Evolutionary conservation across 805 yeast species (phyloP).

Genomic region (Metschnikowia chrysomelidarum): DNA sequence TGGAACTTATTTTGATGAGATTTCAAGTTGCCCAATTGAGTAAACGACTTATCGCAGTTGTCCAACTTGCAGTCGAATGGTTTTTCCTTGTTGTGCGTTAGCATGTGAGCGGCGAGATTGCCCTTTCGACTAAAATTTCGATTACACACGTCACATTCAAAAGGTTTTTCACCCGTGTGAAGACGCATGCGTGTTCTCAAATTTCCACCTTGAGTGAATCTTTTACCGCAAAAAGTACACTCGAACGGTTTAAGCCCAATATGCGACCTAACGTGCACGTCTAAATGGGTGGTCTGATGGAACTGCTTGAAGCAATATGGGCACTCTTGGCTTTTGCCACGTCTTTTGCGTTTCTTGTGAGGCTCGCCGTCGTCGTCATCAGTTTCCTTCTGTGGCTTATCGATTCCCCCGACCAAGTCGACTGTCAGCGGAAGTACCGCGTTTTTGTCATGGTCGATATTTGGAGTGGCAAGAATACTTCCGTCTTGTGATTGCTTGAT

Average conservation of each 20-base stretch:
- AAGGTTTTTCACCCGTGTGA: slow-evolving; percentile 93
- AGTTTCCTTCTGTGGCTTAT: slow-evolving; percentile 44
- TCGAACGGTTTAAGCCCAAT: slow-evolving; percentile 83
- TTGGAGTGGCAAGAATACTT: slow-evolving; percentile 49
- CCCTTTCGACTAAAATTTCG: slow-evolving; percentile 87
- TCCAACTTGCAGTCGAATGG: slow-evolving; percentile 82
- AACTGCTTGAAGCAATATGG: slow-evolving; percentile 76
- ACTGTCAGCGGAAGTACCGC: slow-evolving; percentile 54
- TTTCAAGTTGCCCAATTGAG: slow-evolving; percentile 90
- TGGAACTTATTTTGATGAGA: slow-evolving; percentile 94
- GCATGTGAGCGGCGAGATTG: slow-evolving; percentile 80
- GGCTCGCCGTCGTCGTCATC: slow-evolving; percentile 22
- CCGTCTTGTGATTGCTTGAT: slow-evolving; percentile 71
- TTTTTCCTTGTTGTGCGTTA: slow-evolving; percentile 76
- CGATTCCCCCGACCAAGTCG: slow-evolving; percentile 78
- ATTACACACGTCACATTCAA: slow-evolving; percentile 71
- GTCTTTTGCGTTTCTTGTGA: slow-evolving; percentile 20
- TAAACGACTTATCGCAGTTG: slow-evolving; percentile 77
- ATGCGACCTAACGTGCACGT: slow-evolving; percentile 85
- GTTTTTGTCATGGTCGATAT: slow-evolving; percentile 18
- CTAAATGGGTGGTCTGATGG: slow-evolving; percentile 87
- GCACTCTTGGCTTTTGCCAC: slow-evolving; percentile 62
- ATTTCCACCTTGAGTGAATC: slow-evolving; percentile 90
- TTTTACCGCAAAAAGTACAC: slow-evolving; percentile 74
- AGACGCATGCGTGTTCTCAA: slow-evolving; percentile 79